Evolutionary conservation across 2,329 filamentous ascomycete genomes (phyloP), one percentile per base, ranked within the genome.

Genomic region (Blastomyces percursus): DNA sequence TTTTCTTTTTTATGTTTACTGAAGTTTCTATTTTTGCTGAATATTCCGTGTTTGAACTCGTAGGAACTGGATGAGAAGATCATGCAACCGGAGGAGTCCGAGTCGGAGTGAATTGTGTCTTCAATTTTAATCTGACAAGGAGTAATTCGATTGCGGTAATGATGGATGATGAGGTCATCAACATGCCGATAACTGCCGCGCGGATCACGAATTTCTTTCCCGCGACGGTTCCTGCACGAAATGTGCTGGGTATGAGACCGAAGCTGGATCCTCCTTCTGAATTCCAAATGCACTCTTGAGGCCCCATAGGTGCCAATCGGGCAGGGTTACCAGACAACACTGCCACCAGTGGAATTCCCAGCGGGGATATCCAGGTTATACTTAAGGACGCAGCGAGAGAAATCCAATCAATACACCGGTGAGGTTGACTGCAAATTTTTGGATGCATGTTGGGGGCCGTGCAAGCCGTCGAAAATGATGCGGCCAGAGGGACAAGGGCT

Each of bases 21-120:
- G 27, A 51, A 51, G 12, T 30, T 21, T 21, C 48, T 1, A 8
- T 62, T n/a, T 38, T 14, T 64, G 14, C 21, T 40, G 19, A 21
- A 40, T 50, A 19, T 35, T 16, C 40, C 21, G 32, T 35, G n/a
- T n/a, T 30, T 59, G 5, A 19, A 19, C 19, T 19, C 19, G 42
- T 42, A 79, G 77, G 77, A 79, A 62, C 73, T 79, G n/a, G 75
- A 78, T 58, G 75, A 77, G 57, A 79, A 78, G 64, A 74, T 79
- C 46, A 76, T 78, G 73, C 76, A 78, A 64, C 75, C 77, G 1
- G 76, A 79, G 24, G 77, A 79, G 61, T 77, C 75, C 16, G 77
- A 77, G 52, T 78, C 76, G 0, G 76, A 78, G 62, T 76, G 71
- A 67, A 12, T 9, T 7, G 32, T 62, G 11, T 21, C 12, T 35